These are phyloP conservation scores for Cystobasidiaceae sp. DNA, from an alignment of 1,284 basidiomycete genomes.

Conservation along the genomic window DNA sequence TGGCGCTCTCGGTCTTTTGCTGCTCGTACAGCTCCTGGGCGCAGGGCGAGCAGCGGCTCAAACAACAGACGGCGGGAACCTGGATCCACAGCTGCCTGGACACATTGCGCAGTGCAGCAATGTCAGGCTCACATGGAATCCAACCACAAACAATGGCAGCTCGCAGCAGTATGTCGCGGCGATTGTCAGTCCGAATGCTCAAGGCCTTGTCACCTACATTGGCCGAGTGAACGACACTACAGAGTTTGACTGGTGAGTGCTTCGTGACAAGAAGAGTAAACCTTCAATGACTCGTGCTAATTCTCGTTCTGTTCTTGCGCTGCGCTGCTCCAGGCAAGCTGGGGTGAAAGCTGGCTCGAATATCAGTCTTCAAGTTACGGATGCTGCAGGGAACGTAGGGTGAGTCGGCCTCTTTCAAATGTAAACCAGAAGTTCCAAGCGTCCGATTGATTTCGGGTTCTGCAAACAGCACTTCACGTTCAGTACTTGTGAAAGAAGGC, in stretches of 20 bases:
- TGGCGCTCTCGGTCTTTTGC: too few species aligned
- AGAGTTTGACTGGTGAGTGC: conserved; percentile 1
- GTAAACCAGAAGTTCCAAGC: too few species aligned
- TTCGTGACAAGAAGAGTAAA: not conserved
- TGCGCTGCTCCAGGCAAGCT: conserved; percentile 18
- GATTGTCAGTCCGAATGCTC: conserved; percentile 5
- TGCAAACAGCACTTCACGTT: too few species aligned
- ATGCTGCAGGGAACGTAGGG: conserved; percentile 5
- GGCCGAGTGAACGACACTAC: conserved; percentile 8
- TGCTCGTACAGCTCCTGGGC: not conserved
- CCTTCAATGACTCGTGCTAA: not conserved
- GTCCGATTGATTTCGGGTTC: too few species aligned
- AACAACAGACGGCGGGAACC: not conserved
- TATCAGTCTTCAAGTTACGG: conserved; percentile 1
- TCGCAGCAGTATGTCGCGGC: conserved; percentile 6
- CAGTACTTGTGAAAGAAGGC: too few species aligned
- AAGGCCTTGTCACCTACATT: conserved; percentile 6
- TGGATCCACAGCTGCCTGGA: not conserved
- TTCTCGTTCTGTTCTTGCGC: not conserved
- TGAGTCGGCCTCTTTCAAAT: not conserved
- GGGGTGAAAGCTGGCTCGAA: not conserved
- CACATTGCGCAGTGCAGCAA: conserved; percentile 7
- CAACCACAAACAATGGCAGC: not conserved
- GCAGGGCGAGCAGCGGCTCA: not conserved
- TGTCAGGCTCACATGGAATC: not conserved